A percentile compares a stretch with the other conserved stretches of the same genome.
These are phyloP conservation scores for Neurospora sp. DNA, from an alignment of 2,329 filamentous ascomycete genomes.

Conservation along the genomic window DNA sequence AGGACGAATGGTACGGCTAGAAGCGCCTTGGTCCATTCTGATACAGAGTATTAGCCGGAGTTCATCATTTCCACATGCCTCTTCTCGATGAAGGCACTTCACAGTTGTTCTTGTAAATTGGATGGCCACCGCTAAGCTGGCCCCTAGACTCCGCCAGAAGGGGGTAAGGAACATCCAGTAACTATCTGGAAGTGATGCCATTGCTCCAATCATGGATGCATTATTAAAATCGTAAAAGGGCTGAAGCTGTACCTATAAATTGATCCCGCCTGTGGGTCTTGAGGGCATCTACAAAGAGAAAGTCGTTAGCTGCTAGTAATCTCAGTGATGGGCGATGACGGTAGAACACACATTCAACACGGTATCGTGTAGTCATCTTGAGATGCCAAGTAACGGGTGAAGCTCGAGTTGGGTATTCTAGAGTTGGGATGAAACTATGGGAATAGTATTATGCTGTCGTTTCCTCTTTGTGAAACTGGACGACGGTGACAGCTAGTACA, in stretches of 20 bases:
- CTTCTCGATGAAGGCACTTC: background rate
- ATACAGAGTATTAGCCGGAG: background rate
- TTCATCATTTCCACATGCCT: background rate
- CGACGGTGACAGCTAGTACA: background rate
- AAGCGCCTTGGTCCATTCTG: slow-evolving; percentile 94
- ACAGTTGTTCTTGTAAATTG: background rate
- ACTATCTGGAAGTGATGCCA: background rate
- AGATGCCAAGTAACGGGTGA: slow-evolving; percentile 1
- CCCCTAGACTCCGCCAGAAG: background rate
- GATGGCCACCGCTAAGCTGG: background rate
- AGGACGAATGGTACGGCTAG: slow-evolving; percentile 93
- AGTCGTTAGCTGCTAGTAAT: slow-evolving; percentile 5
- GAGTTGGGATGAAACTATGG: background rate
- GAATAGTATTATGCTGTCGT: background rate
- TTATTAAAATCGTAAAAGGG: background rate
- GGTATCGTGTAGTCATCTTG: slow-evolving; percentile 53
- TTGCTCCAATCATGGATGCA: background rate
- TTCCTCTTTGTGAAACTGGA: background rate
- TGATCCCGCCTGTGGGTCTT: slow-evolving; percentile 89
- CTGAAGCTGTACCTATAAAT: slow-evolving; percentile 53
- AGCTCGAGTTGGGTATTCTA: background rate
- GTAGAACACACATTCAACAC: slow-evolving; percentile 59
- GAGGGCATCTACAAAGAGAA: slow-evolving; percentile 38
- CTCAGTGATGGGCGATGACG: background rate
- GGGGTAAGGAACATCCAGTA: background rate